phyloP scores from a whole-genome alignment of 2,329 filamentous ascomycete genomes.

The Aspergillus sp. region DNA sequence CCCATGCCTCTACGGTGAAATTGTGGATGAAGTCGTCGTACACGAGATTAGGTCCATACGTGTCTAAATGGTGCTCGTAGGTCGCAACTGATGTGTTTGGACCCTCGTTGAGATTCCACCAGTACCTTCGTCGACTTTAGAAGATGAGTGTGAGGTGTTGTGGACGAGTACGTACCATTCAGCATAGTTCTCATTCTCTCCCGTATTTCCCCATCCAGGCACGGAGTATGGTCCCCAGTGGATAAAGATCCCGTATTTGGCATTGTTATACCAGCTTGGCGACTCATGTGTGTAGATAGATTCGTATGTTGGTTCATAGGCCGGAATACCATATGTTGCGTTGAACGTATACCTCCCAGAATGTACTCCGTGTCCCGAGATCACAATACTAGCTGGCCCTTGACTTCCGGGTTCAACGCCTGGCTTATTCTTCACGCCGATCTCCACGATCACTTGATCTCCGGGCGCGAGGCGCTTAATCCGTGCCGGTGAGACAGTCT shows the following conservation, averaged over 20 bases:
- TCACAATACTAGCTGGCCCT: neutral
- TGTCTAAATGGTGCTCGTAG: conserved; percentile 52
- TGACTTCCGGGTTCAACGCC: neutral
- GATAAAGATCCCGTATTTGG: conserved; percentile 62
- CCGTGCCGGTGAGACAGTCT: neutral
- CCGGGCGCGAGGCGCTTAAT: neutral
- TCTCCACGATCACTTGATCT: neutral
- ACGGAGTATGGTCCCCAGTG: conserved; percentile 60
- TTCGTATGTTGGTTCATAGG: neutral
- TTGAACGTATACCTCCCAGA: neutral
- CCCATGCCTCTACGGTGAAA: conserved; percentile 52
- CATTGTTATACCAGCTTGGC: conserved; percentile 49
- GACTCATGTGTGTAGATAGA: neutral
- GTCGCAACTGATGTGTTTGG: conserved; percentile 39
- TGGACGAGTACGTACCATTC: conserved; percentile 33
- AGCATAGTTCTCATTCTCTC: conserved; percentile 39
- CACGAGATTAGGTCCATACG: conserved; percentile 51
- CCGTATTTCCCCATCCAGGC: conserved; percentile 53
- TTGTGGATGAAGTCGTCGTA: conserved; percentile 59
- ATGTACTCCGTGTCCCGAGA: neutral
- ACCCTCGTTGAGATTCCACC: conserved; percentile 53
- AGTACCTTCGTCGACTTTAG: conserved; percentile 11
- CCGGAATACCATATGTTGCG: neutral
- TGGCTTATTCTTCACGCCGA: neutral
- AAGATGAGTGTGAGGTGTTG: neutral